Evolutionary conservation across 2,329 filamentous ascomycete species (phyloP), one percentile per base, ranked within the genome.

Genomic region (Ceratocystis lukuohia): DNA sequence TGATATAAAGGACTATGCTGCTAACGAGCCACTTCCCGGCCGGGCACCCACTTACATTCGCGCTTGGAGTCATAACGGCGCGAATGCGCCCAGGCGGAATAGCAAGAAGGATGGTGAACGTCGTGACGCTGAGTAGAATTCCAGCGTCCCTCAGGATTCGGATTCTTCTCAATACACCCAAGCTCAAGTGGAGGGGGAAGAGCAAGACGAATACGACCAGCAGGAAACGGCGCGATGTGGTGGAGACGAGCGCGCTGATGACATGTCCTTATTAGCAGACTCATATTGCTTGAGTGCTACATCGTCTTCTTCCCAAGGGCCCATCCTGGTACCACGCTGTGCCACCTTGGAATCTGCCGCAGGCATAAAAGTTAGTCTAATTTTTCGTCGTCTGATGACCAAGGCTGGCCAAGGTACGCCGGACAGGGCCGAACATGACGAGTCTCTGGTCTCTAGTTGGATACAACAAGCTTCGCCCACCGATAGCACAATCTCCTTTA

Each of bases 1-100:
- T 69, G 80, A 81, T 22, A 83, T 84, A 71, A 84, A 84, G 71
- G 82, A 85, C 70, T 83, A 82, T 56, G 76, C 77, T 3, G 78
- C 81, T 1, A 78, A 78, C 20, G 82, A 84, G 62, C 80, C 82
- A 15, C 77, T 83, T 37, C 82, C 82, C 7, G 78, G 78, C 61
- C 80, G 79, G 17, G 82, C 81, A 0, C 82, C 82, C 0, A 82
- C 81, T 12, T 77, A 78, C 56, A 84, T 85, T 41, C 74, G 82
- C 33, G 82, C 82, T 1, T 85, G 82, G 82, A 82, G 81, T 61
- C 75, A 78, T 8, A 75, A 75, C 64, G 45, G 53, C 46, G 62
- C 66, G 5, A 44, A 33, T 50, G 41, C 48, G 59, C 64, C 41
- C 6, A 50, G 67, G 20, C 67, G 67, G 28, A 53, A 48, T 5